A percentile compares a stretch with the other conserved stretches of the same genome.
phyloP scores from a whole-genome alignment of 257 asterid species.

The Osmanthus fragrans region DNA sequence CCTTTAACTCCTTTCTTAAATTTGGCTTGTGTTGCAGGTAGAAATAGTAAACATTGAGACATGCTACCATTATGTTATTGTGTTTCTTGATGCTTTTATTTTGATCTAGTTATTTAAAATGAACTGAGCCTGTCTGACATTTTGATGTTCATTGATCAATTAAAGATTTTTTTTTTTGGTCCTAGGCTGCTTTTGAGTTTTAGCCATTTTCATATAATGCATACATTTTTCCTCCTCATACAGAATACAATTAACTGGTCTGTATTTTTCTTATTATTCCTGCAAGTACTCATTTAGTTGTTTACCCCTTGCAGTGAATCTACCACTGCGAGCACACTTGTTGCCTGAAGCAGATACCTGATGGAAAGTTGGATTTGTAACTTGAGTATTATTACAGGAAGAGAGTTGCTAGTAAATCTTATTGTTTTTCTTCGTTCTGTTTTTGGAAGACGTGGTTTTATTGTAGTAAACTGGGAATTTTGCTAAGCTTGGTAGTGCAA shows the following conservation, averaged over 20 bases:
- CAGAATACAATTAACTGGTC: background rate
- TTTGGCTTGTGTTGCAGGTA: background rate
- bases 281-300: background rate
- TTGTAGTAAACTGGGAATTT: background rate
- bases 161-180: background rate
- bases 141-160: background rate
- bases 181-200: background rate
- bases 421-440: background rate
- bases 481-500: background rate
- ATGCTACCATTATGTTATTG: background rate
- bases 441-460: background rate
- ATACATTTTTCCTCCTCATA: background rate
- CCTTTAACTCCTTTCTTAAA: background rate
- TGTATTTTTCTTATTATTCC: background rate
- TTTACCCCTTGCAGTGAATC: slow-evolving; percentile 49
- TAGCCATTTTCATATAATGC: background rate
- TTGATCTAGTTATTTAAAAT: background rate
- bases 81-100: background rate
- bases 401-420: background rate
- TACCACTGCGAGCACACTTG: slow-evolving; percentile 70
- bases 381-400: slow-evolving; percentile 17
- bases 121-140: background rate
- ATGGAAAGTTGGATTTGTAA: slow-evolving; percentile 18
- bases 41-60: background rate
- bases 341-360: slow-evolving; percentile 37